Conservation (phyloP, 148 eudicot species). For the Fallopia convolvulus region DNA sequence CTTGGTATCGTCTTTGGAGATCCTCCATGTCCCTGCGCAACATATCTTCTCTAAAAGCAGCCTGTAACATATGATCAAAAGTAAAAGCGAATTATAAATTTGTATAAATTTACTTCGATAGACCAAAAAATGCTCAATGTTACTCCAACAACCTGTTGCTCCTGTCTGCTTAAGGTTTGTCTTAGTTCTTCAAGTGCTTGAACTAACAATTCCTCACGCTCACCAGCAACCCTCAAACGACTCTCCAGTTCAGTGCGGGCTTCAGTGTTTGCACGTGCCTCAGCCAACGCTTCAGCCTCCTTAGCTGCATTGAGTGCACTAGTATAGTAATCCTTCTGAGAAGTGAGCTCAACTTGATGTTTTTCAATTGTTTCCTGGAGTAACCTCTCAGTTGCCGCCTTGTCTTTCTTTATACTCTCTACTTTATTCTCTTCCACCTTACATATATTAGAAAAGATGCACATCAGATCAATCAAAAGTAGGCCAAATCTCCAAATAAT, state of each 20-base stretch:
- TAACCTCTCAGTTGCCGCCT: slow-evolving; percentile 85
- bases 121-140: neutral
- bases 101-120: neutral
- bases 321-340: slow-evolving; percentile 79
- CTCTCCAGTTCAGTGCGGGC: slow-evolving; percentile 83
- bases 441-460: neutral
- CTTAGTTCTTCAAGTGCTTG: slow-evolving; percentile 93
- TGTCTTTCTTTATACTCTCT: slow-evolving; percentile 83
- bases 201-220: slow-evolving; percentile 86
- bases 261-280: slow-evolving; percentile 79
- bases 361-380: slow-evolving; percentile 94
- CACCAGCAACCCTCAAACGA: slow-evolving; percentile 74
- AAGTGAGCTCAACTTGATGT: slow-evolving; percentile 87
- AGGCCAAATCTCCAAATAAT: neutral
- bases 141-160: slow-evolving; percentile 67
- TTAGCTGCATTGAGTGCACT: slow-evolving; percentile 83
- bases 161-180: slow-evolving; percentile 77
- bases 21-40: slow-evolving; percentile 81
- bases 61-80: slow-evolving; percentile 35
- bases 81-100: neutral
- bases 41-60: slow-evolving; percentile 77
- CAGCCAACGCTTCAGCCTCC: slow-evolving; percentile 87
- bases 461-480: neutral
- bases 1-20: slow-evolving; percentile 90
- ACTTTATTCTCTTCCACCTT: slow-evolving; percentile 96